Base-by-base conservation (phyloP, 2,329 filamentous ascomycete species). In the Cladophialophora yegresii region DNA sequence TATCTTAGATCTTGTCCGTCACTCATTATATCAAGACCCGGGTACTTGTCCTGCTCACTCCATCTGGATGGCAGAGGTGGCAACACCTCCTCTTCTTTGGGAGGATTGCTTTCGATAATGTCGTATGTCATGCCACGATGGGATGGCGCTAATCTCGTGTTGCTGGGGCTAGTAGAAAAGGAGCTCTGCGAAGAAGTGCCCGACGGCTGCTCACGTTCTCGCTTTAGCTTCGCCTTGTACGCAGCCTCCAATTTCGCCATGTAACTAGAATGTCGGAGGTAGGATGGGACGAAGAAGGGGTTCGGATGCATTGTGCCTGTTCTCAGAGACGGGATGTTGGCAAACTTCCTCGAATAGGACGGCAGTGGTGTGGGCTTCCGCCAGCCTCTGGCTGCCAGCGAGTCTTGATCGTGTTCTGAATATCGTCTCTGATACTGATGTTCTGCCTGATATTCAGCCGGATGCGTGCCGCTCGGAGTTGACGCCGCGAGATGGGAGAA, bases 41-140 rank as follows among this genome's bases (percentile, higher is more conserved):
- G 76, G 70, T 86, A 87, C 76, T 91, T 93, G 75, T 97, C 92
- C 33, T 84, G 81, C 54, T 87, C 88, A 71, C 87, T 96, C 93
- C 92, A 98, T 72, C 84, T 85, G 3, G 89, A 87, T 20, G 95
- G 95, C 68, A 98, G 82, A 8, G 89, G 88, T 62, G 85, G 82
- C 49, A 91, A 75, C 1, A 82, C 79, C 55, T 89, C 86, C 36
- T 89, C 85, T 43, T 89, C 85, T 40, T 78, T 73, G 1, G 81
- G 77, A 0, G 88, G 85, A 32, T 86, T 80, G 69, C 90, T 87
- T 78, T 97, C 93, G 71, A 96, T 88, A 65, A 96, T 83, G 72
- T 96, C 92, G 76, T 91, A 91, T 16, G 90, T 87, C 78, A 96
- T 86, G 22, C 91, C 92, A 60, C 90, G 84, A 77, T 96, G 89